Conservation (phyloP, 345 rosid species). For the Eucalyptus albens region DNA sequence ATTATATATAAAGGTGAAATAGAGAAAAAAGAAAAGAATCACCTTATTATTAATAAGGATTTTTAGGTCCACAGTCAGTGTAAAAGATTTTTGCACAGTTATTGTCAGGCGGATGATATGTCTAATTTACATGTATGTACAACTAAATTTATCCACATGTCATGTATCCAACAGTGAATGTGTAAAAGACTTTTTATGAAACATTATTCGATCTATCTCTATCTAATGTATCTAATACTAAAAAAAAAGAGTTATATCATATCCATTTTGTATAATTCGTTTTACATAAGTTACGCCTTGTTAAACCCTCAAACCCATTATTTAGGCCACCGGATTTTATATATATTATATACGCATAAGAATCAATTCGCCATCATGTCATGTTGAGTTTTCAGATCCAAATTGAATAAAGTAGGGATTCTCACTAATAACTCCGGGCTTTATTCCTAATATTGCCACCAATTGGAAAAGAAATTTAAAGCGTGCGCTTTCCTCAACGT, state of each 20-base stretch:
- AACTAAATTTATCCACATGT: not conserved
- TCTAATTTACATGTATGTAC: not conserved
- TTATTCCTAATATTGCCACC: not conserved
- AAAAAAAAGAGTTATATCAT: not conserved
- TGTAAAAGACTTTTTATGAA: not conserved
- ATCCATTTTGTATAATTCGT: not conserved
- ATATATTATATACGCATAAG: not conserved
- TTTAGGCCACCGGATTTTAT: not conserved
- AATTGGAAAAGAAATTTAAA: not conserved
- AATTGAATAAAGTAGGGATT: not conserved
- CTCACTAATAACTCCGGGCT: not conserved
- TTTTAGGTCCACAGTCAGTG: not conserved
- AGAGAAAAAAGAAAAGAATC: not conserved
- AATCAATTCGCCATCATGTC: not conserved
- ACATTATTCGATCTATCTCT: not conserved
- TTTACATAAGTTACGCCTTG: rapidly evolving
- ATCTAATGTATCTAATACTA: not conserved
- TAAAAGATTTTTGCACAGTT: not conserved
- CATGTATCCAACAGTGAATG: rapidly evolving
- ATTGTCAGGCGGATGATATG: not conserved
- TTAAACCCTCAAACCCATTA: not conserved
- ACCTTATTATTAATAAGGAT: not conserved
- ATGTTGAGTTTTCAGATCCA: not conserved
- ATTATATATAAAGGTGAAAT: not conserved
- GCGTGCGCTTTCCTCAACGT: not conserved